A percentile compares a stretch with the other conserved stretches of the same genome.
These are phyloP conservation scores for Bruguiera gymnorhiza DNA, from an alignment of 345 rosid species.

Conservation along the genomic window DNA sequence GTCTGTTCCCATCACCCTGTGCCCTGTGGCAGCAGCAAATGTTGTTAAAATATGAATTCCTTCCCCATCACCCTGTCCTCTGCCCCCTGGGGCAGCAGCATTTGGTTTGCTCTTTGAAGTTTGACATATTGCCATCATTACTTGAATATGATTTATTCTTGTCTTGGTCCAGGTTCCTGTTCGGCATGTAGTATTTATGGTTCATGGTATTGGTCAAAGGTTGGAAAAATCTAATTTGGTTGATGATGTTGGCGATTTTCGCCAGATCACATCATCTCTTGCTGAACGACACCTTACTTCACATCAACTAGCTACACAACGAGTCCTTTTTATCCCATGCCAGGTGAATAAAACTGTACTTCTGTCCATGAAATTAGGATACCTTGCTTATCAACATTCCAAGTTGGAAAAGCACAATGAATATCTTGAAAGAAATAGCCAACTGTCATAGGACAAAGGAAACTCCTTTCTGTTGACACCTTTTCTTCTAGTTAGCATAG, in stretches of 20 bases:
- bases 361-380: not conserved
- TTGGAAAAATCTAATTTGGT: constrained; percentile 95
- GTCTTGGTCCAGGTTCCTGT: constrained; percentile 76
- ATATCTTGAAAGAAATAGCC: not conserved
- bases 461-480: not conserved
- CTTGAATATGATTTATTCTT: constrained; percentile 9
- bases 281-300: constrained; percentile 74
- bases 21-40: too few species aligned
- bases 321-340: constrained; percentile 94
- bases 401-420: too few species aligned
- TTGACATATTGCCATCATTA: not conserved
- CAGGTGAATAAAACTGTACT: constrained; percentile 48
- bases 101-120: too few species aligned
- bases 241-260: constrained; percentile 87
- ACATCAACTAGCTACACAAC: constrained; percentile 64
- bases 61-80: too few species aligned
- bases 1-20: too few species aligned
- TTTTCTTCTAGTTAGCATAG: not conserved
- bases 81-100: too few species aligned
- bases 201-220: constrained; percentile 98
- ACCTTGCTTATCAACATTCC: too few species aligned
- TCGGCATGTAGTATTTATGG: constrained; percentile 93
- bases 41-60: too few species aligned
- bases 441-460: not conserved
- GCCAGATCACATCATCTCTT: constrained; percentile 74